These are phyloP conservation scores for Barbatosphaeria neglecta DNA, from an alignment of 495 filamentous ascomycete species.

Conservation along the genomic window DNA sequence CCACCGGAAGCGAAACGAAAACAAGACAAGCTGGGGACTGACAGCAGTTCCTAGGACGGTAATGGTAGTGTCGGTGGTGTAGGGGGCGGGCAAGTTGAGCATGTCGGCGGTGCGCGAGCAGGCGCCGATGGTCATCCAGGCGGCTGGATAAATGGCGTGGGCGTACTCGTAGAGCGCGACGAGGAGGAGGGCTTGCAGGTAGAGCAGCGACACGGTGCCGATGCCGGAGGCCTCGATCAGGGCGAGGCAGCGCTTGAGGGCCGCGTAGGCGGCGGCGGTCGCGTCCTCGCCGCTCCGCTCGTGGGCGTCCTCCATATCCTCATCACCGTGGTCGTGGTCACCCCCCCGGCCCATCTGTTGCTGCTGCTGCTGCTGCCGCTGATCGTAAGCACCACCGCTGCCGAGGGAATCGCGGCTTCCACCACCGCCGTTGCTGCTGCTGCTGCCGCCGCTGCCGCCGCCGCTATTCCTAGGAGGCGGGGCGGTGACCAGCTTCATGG, in stretches of 20 bases:
- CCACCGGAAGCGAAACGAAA: not conserved
- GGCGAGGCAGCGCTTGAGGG: constrained; percentile 28
- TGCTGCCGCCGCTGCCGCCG: not conserved
- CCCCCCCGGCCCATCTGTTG: not conserved
- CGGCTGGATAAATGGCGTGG: constrained; percentile 37
- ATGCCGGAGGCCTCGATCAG: constrained; percentile 25
- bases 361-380: not conserved
- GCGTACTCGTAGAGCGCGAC: constrained; percentile 36
- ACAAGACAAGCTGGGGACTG: constrained; percentile 1
- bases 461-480: not conserved
- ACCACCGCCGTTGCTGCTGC: too few relatives aligned
- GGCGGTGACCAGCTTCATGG: constrained; percentile 34
- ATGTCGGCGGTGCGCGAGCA: constrained; percentile 33
- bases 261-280: constrained; percentile 26
- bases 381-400: too few relatives aligned
- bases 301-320: not conserved
- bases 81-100: constrained; percentile 26
- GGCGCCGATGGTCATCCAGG: constrained; percentile 31
- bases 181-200: constrained; percentile 32
- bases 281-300: constrained; percentile 10
- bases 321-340: too few relatives aligned
- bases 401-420: too few relatives aligned
- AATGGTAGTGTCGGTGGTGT: constrained; percentile 12
- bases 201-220: constrained; percentile 25
- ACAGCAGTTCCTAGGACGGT: constrained; percentile 22